Conservation (phyloP, 208 protist species). For the Polymyxa betae region DNA sequence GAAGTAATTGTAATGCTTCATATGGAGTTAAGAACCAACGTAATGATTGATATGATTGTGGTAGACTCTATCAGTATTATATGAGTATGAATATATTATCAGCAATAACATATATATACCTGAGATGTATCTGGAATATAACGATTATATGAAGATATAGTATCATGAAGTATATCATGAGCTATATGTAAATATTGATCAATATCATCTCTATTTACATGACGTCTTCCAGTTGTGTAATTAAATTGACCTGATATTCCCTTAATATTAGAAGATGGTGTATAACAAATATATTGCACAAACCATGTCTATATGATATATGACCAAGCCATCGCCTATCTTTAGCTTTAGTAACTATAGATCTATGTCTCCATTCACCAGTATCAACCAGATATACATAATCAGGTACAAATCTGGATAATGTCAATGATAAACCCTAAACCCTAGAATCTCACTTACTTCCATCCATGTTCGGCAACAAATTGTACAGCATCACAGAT, state of each 20-base stretch:
- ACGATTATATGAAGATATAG: neutral
- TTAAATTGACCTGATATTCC: slow-evolving; percentile 10
- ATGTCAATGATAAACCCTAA: slow-evolving; percentile 18
- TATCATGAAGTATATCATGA: neutral
- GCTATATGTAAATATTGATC: neutral
- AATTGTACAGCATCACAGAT: slow-evolving; percentile 73
- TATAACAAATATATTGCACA: neutral
- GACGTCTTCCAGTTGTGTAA: neutral
- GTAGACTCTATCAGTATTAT: neutral
- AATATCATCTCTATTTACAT: neutral
- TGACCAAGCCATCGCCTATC: slow-evolving; percentile 66
- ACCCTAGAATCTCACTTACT: slow-evolving; percentile 25
- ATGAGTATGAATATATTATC: neutral
- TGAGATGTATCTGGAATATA: neutral
- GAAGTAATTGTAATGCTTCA: slow-evolving; percentile 51
- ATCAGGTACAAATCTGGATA: slow-evolving; percentile 70
- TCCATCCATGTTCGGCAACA: slow-evolving; percentile 74
- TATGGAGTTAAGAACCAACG: slow-evolving; percentile 67
- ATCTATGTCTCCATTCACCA: slow-evolving; percentile 73
- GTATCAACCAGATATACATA: slow-evolving; percentile 73
- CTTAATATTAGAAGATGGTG: neutral
- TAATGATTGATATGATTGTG: neutral
- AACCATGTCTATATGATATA: slow-evolving; percentile 66
- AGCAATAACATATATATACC: neutral
- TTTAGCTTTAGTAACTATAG: slow-evolving; percentile 6